These are phyloP conservation scores for Candida morakotiae DNA, from an alignment of 805 yeast species.

Conservation along the genomic window DNA sequence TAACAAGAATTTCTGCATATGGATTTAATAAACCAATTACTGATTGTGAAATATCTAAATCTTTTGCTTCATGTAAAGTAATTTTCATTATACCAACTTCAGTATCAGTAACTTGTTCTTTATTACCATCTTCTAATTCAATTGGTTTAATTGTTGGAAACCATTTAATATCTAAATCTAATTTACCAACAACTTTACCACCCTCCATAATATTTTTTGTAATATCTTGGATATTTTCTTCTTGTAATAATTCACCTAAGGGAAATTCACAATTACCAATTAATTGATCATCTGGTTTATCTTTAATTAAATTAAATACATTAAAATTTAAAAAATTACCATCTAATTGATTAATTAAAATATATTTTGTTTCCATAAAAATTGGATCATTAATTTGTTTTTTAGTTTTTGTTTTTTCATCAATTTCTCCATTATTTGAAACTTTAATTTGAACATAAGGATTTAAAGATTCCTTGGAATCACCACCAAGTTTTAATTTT, in stretches of 20 bases:
- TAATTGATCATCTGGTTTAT: slow-evolving; percentile 51
- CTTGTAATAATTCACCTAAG: slow-evolving; percentile 57
- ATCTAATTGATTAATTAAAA: slow-evolving; percentile 54
- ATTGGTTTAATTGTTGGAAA: slow-evolving; percentile 45
- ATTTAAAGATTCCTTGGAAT: slow-evolving; percentile 42
- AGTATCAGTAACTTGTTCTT: slow-evolving; percentile 49
- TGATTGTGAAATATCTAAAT: slow-evolving; percentile 51
- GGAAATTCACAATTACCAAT: slow-evolving; percentile 49
- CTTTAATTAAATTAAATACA: slow-evolving; percentile 49
- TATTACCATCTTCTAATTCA: slow-evolving; percentile 46
- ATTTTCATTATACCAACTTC: slow-evolving; percentile 73
- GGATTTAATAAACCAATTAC: slow-evolving; percentile 55
- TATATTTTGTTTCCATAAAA: slow-evolving; percentile 62
- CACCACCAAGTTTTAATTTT: slow-evolving; percentile 38
- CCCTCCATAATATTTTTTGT: slow-evolving; percentile 43
- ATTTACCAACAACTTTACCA: slow-evolving; percentile 54
- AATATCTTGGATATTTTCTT: slow-evolving; percentile 39
- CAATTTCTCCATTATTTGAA: slow-evolving; percentile 35
- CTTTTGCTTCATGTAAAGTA: slow-evolving; percentile 54
- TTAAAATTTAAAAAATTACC: slow-evolving; percentile 51
- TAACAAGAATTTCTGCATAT: slow-evolving; percentile 61
- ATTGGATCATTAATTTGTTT: slow-evolving; percentile 52
- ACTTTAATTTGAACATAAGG: slow-evolving; percentile 51
- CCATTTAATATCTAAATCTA: slow-evolving; percentile 55
- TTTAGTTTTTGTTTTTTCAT: slow-evolving; percentile 57